These are phyloP conservation scores for Bretschneidera sinensis DNA, from an alignment of 345 rosid species.

Conservation along the genomic window DNA sequence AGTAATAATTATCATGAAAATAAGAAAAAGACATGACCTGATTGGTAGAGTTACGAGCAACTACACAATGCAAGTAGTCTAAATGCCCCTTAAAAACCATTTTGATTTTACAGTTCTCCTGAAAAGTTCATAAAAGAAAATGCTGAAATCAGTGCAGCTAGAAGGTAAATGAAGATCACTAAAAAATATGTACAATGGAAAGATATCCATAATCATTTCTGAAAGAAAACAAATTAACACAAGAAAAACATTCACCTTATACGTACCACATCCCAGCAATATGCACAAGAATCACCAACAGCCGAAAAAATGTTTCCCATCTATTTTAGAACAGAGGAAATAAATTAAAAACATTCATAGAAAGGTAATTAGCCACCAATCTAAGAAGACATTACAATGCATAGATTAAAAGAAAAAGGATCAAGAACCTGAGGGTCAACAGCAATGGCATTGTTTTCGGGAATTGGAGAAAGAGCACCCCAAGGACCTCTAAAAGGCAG, in stretches of 20 bases:
- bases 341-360: neutral
- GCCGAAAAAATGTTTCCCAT: conserved; percentile 76
- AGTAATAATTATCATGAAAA: neutral
- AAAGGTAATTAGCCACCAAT: conserved; percentile 4
- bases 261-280: conserved; percentile 99
- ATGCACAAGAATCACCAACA: conserved; percentile 89
- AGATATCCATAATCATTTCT: conserved; percentile 4
- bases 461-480: conserved; percentile 90
- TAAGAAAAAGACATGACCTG: conserved; percentile 56
- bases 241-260: conserved; percentile 22
- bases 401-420: neutral
- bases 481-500: conserved; percentile 76
- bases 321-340: conserved; percentile 36
- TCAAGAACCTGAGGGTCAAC: conserved; percentile 57
- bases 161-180: conserved; percentile 7
- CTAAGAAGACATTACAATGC: conserved; percentile 4
- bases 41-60: conserved; percentile 57
- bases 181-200: neutral
- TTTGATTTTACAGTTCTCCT: conserved; percentile 80
- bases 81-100: conserved; percentile 80
- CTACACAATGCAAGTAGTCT: conserved; percentile 80
- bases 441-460: conserved; percentile 83
- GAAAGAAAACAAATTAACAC: conserved; percentile 1
- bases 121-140: conserved; percentile 27
- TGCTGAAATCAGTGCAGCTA: conserved; percentile 2